Evolutionary conservation across 2,329 filamentous ascomycete species (phyloP), one percentile per base, ranked within the genome.

Genomic region (Pseudopithomyces chartarum): DNA sequence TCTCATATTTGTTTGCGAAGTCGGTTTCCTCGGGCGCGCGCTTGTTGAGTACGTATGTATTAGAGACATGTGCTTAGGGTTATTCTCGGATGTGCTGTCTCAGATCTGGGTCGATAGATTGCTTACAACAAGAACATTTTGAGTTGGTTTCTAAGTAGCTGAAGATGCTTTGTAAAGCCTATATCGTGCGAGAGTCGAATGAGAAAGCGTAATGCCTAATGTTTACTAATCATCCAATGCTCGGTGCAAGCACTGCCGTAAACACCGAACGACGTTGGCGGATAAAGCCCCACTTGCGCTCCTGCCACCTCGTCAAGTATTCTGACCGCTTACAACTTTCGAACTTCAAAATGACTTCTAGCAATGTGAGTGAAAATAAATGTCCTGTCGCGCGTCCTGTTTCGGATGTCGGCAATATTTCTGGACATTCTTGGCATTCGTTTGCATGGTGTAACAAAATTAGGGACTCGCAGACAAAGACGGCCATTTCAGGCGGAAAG

Each of bases 401-500:
- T 7, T 17, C 12, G 33, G n/a, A n/a, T n/a, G n/a, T n/a, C n/a
- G 47, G 36, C 36, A 3, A 20, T 38, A 20, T n/a, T 20, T n/a
- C 47, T 13, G 19, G 19, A 15, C 17, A 19, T 13, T 33, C 8
- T 13, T 19, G 36, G 32, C n/a, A 12, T 38, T 38, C 34, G 12
- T 13, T 38, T 38, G 34, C n/a, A 15, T 20, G 26, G 22, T 43
- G n/a, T 51, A 22, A 51, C 48, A 33, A 17, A 1, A 15, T 13
- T 23, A 51, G 48, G 32, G 22, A 34, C 26, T 51, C 26, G 63
- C 70, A 15, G 73, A 83, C 61, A 71, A 74, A 32, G 80, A 85
- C 58, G 85, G 85, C 10, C 77, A 81, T n/a, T 88, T 88, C 65
- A 76, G 79, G 2, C 80, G 85, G 11, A 81, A 82, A 53, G 77